A percentile compares a stretch with the other conserved stretches of the same genome.
phyloP scores from a whole-genome alignment of 2,329 filamentous ascomycete genomes.

The Claviceps fusiformis region DNA sequence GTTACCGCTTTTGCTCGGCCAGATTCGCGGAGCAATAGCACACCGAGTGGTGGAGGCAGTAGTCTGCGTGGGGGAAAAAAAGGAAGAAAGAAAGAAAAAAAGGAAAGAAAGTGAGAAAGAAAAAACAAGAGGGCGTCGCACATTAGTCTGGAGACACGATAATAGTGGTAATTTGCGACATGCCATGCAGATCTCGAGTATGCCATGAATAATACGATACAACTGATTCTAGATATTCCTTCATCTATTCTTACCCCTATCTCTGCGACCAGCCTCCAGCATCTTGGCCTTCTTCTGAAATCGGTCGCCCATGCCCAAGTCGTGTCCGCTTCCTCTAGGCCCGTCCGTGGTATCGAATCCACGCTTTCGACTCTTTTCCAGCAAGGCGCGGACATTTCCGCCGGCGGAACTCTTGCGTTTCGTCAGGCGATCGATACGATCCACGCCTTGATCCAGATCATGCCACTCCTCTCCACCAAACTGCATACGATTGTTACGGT shows the following conservation, averaged over 20 bases:
- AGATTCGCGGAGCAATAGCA: no score
- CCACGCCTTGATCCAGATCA: conserved; percentile 68
- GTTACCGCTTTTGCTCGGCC: no score
- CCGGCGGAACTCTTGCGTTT: conserved; percentile 47
- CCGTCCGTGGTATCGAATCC: conserved; percentile 55
- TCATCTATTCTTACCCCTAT: conserved; percentile 28
- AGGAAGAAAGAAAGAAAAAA: no score
- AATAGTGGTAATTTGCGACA: neutral
- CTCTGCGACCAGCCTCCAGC: conserved; percentile 31
- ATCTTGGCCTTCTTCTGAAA: conserved; percentile 58
- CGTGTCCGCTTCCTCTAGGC: conserved; percentile 46
- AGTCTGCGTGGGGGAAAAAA: no score
- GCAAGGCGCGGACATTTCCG: conserved; percentile 42
- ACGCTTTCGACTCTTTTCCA: conserved; percentile 82
- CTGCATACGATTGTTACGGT: conserved; percentile 44
- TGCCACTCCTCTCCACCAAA: conserved; percentile 90
- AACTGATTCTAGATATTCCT: neutral
- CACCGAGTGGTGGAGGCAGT: no score
- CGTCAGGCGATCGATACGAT: conserved; percentile 75
- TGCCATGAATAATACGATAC: neutral
- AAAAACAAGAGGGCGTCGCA: no score
- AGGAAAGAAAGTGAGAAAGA: no score
- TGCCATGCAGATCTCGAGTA: neutral
- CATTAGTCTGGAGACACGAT: neutral
- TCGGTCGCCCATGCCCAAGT: conserved; percentile 54